A percentile compares a stretch with the other conserved stretches of the same genome.
These are phyloP conservation scores for Trichoderma sp. DNA, from an alignment of 2,329 filamentous ascomycete genomes.

Conservation along the genomic window DNA sequence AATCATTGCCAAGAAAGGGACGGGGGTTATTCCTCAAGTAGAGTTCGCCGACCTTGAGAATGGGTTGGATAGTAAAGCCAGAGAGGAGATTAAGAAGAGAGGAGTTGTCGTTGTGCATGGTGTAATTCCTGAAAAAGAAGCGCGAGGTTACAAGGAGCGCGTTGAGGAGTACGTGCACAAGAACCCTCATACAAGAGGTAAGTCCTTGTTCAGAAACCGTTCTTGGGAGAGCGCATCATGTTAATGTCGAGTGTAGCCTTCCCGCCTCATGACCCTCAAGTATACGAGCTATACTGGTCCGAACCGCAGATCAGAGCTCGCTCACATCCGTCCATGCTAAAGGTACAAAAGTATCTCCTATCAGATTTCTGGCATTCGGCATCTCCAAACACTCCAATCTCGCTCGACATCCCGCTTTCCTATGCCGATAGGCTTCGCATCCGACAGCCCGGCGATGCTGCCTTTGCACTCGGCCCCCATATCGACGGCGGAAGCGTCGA, in stretches of 20 bases:
- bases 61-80: constrained; percentile 40
- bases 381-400: constrained; percentile 52
- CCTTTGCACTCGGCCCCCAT: constrained; percentile 74
- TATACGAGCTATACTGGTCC: constrained; percentile 79
- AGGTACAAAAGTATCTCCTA: constrained; percentile 65
- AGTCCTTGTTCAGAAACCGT: constrained; percentile 13
- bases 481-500: constrained; percentile 75
- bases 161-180: constrained; percentile 66
- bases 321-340: constrained; percentile 66
- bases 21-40: constrained; percentile 57
- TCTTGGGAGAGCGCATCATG: not conserved
- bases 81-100: constrained; percentile 60
- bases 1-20: constrained; percentile 49
- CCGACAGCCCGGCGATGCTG: constrained; percentile 69
- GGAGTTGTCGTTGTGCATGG: constrained; percentile 67
- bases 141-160: constrained; percentile 66
- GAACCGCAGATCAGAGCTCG: constrained; percentile 68
- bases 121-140: constrained; percentile 66
- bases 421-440: constrained; percentile 77
- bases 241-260: constrained; percentile 54
- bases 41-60: constrained; percentile 51
- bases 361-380: constrained; percentile 61
- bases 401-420: constrained; percentile 58
- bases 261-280: constrained; percentile 65
- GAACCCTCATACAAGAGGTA: constrained; percentile 64